Evolutionary conservation across 306 rosid species (phyloP).

Genomic region (Sicyos edulis): DNA sequence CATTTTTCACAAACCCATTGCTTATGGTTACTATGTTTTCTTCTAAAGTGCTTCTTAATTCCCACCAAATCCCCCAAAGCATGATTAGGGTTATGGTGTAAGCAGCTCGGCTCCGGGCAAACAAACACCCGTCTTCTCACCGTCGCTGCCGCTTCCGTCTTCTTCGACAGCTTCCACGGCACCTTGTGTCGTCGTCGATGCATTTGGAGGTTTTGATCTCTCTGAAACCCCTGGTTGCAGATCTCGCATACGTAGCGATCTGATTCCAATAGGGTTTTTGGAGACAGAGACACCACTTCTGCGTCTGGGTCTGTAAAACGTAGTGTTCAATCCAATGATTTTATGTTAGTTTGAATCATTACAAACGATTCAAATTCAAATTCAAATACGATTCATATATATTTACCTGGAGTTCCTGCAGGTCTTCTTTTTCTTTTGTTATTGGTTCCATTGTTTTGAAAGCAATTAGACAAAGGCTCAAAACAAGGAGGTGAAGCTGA

Average conservation of each 20-base stretch:
- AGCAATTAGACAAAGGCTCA: slow-evolving; percentile 56
- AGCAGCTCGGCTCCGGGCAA: slow-evolving; percentile 84
- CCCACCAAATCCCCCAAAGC: slow-evolving; percentile 97
- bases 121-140: slow-evolving; percentile 76
- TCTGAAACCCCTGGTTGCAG: slow-evolving; percentile 97
- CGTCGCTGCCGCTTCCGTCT: slow-evolving; percentile 56
- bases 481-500: slow-evolving; percentile 30
- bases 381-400: too few relatives aligned
- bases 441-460: slow-evolving; percentile 43
- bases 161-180: slow-evolving; percentile 86
- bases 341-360: too few relatives aligned
- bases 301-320: slow-evolving; percentile 80
- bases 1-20: slow-evolving; percentile 94
- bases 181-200: slow-evolving; percentile 91
- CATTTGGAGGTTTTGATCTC: slow-evolving; percentile 99
- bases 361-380: too few relatives aligned
- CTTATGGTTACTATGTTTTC: slow-evolving; percentile 87
- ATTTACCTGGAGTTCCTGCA: slow-evolving; percentile 88
- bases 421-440: slow-evolving; percentile 86
- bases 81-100: slow-evolving; percentile 93
- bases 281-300: slow-evolving; percentile 92
- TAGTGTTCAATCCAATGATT: too few relatives aligned
- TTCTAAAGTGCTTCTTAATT: slow-evolving; percentile 81
- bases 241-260: slow-evolving; percentile 98
- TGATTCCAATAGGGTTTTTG: slow-evolving; percentile 87